Conservation (phyloP, 2,329 filamentous ascomycete species). For the Lojkania enalia region DNA sequence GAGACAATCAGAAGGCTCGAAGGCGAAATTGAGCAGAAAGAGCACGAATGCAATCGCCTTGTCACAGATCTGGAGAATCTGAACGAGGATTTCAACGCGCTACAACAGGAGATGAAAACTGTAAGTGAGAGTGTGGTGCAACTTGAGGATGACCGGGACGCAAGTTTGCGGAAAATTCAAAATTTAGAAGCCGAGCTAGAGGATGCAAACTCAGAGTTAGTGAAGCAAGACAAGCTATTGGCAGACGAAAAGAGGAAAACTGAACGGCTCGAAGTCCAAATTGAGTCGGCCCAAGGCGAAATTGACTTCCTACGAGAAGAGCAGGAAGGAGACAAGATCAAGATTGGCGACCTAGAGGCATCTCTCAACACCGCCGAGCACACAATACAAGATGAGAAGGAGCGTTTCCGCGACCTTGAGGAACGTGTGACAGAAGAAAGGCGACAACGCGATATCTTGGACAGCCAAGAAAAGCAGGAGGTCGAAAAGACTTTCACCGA, state of each 20-base stretch:
- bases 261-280: slow-evolving; percentile 83
- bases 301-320: slow-evolving; percentile 95
- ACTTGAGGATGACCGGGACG: slow-evolving; percentile 86
- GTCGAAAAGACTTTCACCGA: slow-evolving; percentile 92
- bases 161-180: slow-evolving; percentile 76
- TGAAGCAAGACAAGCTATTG: slow-evolving; percentile 80
- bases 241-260: slow-evolving; percentile 85
- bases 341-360: slow-evolving; percentile 90
- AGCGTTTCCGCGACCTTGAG: slow-evolving; percentile 58
- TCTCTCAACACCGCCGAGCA: slow-evolving; percentile 78
- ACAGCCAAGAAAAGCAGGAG: slow-evolving; percentile 89
- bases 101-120: slow-evolving; percentile 91
- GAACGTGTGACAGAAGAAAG: slow-evolving; percentile 78
- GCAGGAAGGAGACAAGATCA: slow-evolving; percentile 96
- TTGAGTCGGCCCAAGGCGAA: slow-evolving; percentile 89
- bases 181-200: slow-evolving; percentile 80
- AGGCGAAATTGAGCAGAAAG: slow-evolving; percentile 71
- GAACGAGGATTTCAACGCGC: slow-evolving; percentile 84
- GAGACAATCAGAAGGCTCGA: slow-evolving; percentile 62
- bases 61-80: slow-evolving; percentile 73
- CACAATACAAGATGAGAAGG: slow-evolving; percentile 80
- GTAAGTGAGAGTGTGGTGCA: slow-evolving; percentile 85
- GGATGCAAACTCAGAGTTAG: slow-evolving; percentile 84
- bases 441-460: slow-evolving; percentile 82
- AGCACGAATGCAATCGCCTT: slow-evolving; percentile 70